Evolutionary conservation across 805 yeast genomes (phyloP).

Genomic region (Pichia kluyveri): DNA sequence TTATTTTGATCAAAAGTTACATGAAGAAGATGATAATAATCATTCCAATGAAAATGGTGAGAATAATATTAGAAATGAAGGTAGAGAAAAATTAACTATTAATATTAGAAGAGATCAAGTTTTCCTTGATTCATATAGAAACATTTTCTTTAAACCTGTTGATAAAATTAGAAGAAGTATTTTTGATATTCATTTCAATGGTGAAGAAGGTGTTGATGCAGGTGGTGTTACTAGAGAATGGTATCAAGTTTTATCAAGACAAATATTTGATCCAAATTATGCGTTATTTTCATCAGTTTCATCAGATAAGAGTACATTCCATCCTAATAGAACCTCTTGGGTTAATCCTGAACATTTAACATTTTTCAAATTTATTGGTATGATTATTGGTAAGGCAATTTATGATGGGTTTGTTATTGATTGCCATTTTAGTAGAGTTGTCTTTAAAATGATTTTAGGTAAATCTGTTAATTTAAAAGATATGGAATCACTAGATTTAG

Average conservation of each 20-base stretch:
- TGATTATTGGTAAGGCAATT: slow-evolving; percentile 90
- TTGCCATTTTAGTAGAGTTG: slow-evolving; percentile 92
- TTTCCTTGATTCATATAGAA: slow-evolving; percentile 80
- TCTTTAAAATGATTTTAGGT: slow-evolving; percentile 79
- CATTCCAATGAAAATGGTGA: slow-evolving; percentile 16
- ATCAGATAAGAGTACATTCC: slow-evolving; percentile 87
- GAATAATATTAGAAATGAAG: slow-evolving; percentile 28
- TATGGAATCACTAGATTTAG: slow-evolving; percentile 88
- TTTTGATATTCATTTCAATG: slow-evolving; percentile 75
- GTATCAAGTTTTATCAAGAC: slow-evolving; percentile 90
- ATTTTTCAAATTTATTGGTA: slow-evolving; percentile 89
- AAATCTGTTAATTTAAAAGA: slow-evolving; percentile 79
- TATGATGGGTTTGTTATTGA: slow-evolving; percentile 79
- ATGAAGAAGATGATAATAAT: slow-evolving; percentile 15
- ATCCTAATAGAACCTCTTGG: slow-evolving; percentile 87
- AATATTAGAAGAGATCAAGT: slow-evolving; percentile 83
- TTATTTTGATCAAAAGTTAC: slow-evolving; percentile 71
- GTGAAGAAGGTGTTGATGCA: slow-evolving; percentile 95
- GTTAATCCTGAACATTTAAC: slow-evolving; percentile 89
- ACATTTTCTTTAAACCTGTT: slow-evolving; percentile 67
- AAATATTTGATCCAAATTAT: slow-evolving; percentile 93
- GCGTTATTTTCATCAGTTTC: slow-evolving; percentile 88
- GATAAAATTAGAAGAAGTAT: slow-evolving; percentile 66
- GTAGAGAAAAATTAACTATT: slow-evolving; percentile 43
- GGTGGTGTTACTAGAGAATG: slow-evolving; percentile 98